Conservation (phyloP, 768 basidiomycete genomes). For the Lactifluus hygrophoroides region DNA sequence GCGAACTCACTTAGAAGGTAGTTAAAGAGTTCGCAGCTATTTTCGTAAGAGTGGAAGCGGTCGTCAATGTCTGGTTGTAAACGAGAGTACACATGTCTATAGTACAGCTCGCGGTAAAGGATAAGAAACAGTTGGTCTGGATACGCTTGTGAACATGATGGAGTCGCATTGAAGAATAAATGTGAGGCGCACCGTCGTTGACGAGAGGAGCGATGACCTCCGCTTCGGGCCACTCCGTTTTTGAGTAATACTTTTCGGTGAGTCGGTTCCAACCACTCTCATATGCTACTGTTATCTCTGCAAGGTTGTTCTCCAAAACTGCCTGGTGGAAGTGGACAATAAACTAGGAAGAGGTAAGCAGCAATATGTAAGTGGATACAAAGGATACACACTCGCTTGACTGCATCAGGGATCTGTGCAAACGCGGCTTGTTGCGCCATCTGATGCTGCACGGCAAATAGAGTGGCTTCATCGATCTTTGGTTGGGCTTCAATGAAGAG, state of each 20-base stretch:
- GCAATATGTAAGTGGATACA: not conserved
- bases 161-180: not conserved
- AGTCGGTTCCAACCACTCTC: slow-evolving; percentile 97
- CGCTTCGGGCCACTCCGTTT: slow-evolving; percentile 95
- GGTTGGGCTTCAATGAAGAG: slow-evolving; percentile 34
- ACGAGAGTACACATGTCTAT: slow-evolving; percentile 92
- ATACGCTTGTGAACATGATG: not conserved
- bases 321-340: slow-evolving; percentile 94
- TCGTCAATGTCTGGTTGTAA: slow-evolving; percentile 94
- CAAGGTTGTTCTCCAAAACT: slow-evolving; percentile 82
- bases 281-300: slow-evolving; percentile 87
- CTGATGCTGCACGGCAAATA: slow-evolving; percentile 72
- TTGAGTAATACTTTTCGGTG: slow-evolving; percentile 92
- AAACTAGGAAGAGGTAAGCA: slow-evolving; percentile 49
- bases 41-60: slow-evolving; percentile 95
- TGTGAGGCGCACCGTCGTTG: slow-evolving; percentile 63
- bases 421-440: slow-evolving; percentile 79
- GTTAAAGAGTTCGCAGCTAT: slow-evolving; percentile 98
- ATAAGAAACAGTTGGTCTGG: slow-evolving; percentile 91
- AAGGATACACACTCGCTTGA: slow-evolving; percentile 60
- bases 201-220: slow-evolving; percentile 93
- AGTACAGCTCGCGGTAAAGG: slow-evolving; percentile 93
- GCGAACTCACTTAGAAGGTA: slow-evolving; percentile 75
- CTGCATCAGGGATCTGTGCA: slow-evolving; percentile 77
- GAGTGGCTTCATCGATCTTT: slow-evolving; percentile 61